Conservation (phyloP, 257 asterid genomes). For the Striga asiatica region DNA sequence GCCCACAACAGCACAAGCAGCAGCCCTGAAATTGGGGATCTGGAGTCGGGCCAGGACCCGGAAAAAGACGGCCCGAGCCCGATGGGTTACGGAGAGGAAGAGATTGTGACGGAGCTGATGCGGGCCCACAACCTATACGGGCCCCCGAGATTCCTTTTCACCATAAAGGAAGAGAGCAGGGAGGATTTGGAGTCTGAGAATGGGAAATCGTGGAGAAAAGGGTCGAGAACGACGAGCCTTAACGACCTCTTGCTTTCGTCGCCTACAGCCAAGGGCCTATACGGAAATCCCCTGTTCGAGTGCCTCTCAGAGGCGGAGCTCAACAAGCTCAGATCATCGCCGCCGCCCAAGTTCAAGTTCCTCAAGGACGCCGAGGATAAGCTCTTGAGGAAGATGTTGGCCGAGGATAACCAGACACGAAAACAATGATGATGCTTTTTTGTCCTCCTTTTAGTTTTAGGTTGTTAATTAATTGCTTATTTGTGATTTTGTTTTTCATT, state of each 20-base stretch:
- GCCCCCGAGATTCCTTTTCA: conserved; percentile 87
- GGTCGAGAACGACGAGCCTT: conserved; percentile 60
- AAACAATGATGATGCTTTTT: no score
- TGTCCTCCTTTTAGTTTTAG: no score
- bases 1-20: not conserved
- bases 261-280: conserved; percentile 33
- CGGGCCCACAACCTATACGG: conserved; percentile 79
- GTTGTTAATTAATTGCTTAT: no score
- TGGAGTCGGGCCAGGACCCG: conserved; percentile 32
- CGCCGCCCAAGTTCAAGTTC: conserved; percentile 91
- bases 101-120: conserved; percentile 67
- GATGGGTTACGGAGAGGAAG: conserved; percentile 35
- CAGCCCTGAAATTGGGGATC: conserved; percentile 35
- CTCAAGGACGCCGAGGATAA: conserved; percentile 94
- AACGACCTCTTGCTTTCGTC: conserved; percentile 62
- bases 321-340: conserved; percentile 58
- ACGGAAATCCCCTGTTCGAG: conserved; percentile 81
- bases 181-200: conserved; percentile 87
- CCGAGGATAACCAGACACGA: no score
- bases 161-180: conserved; percentile 78
- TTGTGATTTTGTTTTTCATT: no score
- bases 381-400: conserved; percentile 38
- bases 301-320: conserved; percentile 48
- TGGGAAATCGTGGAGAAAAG: conserved; percentile 51
- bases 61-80: not conserved